phyloP scores from a whole-genome alignment of 2,329 filamentous ascomycete genomes.

The Colletotrichum sp. region DNA sequence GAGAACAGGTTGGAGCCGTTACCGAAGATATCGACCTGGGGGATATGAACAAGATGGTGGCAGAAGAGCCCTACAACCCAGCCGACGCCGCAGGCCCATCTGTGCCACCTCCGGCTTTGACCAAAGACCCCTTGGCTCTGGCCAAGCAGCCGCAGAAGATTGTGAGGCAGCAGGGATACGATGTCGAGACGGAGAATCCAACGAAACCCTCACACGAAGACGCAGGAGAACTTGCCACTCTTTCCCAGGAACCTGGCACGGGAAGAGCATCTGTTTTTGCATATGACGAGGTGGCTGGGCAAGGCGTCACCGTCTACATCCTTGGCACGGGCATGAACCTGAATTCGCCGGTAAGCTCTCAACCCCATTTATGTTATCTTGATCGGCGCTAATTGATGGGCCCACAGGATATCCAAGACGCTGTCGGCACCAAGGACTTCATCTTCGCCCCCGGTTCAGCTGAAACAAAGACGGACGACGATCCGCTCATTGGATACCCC shows the following conservation, averaged over 20 bases:
- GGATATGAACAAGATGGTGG: background rate
- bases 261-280: background rate
- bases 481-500: background rate
- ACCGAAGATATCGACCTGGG: background rate
- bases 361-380: background rate
- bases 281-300: background rate
- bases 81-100: background rate
- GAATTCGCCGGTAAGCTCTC: background rate
- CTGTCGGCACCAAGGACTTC: background rate
- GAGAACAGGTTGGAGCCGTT: background rate
- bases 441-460: background rate
- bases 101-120: background rate
- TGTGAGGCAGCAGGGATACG: background rate
- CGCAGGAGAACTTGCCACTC: background rate
- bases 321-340: background rate
- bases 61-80: background rate
- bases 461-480: background rate
- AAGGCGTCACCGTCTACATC: background rate
- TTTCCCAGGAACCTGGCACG: background rate
- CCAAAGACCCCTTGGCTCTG: background rate
- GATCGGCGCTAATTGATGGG: fast-evolving
- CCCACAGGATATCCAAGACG: background rate
- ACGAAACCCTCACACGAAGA: background rate
- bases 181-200: background rate
- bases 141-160: background rate